Evolutionary conservation across 2,329 filamentous ascomycete genomes (phyloP).

Genomic region (Cordyceps farinosa): DNA sequence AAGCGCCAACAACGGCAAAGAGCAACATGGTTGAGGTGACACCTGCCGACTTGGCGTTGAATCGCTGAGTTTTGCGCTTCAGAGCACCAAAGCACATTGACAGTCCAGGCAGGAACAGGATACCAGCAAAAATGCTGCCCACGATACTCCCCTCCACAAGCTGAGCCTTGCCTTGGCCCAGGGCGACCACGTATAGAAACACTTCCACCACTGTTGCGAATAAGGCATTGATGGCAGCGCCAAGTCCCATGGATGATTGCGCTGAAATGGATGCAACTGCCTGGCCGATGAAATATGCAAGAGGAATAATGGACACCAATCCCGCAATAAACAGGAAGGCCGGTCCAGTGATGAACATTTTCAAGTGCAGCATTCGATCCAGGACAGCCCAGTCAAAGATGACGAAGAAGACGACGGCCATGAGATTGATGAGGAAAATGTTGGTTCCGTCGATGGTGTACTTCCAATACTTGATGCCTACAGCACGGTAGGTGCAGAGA

Average conservation of each 20-base stretch:
- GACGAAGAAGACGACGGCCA: constrained; percentile 88
- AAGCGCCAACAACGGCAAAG: constrained; percentile 92
- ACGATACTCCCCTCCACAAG: constrained; percentile 96
- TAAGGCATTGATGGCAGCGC: constrained; percentile 95
- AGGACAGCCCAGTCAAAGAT: constrained; percentile 90
- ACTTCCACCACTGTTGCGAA: constrained; percentile 98
- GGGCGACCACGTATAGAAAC: constrained; percentile 91
- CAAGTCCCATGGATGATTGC: constrained; percentile 96
- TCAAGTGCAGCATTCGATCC: constrained; percentile 61
- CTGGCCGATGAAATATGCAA: constrained; percentile 98
- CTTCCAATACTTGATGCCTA: constrained; percentile 96
- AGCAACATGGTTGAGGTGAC: constrained; percentile 97
- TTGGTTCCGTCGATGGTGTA: constrained; percentile 98
- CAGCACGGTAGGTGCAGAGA: constrained; percentile 93
- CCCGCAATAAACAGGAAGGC: constrained; percentile 83
- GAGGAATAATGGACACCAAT: constrained; percentile 86
- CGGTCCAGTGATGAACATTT: constrained; percentile 73
- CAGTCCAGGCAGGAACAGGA: constrained; percentile 87
- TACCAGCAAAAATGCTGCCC: constrained; percentile 95
- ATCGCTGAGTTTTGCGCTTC: constrained; percentile 95
- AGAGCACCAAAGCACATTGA: constrained; percentile 99
- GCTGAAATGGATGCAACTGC: constrained; percentile 97
- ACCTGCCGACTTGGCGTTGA: constrained; percentile 93
- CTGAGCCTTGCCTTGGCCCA: constrained; percentile 86
- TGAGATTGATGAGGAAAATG: constrained; percentile 97